Percentiles rank a stretch among this genome's conserved stretches.
These are phyloP conservation scores for Pascua guehoae DNA, from an alignment of 1,284 basidiomycete species.

Conservation along the genomic window DNA sequence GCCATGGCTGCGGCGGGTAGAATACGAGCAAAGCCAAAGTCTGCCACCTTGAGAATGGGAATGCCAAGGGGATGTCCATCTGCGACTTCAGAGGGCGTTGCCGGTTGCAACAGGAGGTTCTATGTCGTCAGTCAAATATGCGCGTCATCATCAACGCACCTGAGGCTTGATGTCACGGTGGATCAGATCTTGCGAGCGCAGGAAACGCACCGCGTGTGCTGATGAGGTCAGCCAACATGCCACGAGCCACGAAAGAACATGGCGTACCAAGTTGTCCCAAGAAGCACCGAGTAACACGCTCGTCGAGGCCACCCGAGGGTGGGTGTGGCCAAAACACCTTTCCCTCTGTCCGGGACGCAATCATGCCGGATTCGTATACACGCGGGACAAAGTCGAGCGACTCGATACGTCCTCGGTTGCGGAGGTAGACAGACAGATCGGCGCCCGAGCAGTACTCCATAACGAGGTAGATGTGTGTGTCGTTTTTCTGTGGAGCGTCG, in stretches of 20 bases:
- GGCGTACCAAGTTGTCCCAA: constrained; percentile 76
- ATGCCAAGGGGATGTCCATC: constrained; percentile 87
- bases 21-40: constrained; percentile 95
- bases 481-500: constrained; percentile 64
- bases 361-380: constrained; percentile 46
- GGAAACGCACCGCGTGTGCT: constrained; percentile 90
- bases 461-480: constrained; percentile 91
- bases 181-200: constrained; percentile 83
- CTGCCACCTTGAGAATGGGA: constrained; percentile 91
- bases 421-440: constrained; percentile 94
- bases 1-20: constrained; percentile 90
- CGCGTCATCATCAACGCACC: constrained; percentile 47
- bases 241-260: constrained; percentile 27
- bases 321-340: constrained; percentile 87
- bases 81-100: constrained; percentile 69
- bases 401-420: constrained; percentile 81
- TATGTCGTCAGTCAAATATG: constrained; percentile 40
- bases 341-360: constrained; percentile 50
- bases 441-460: constrained; percentile 97
- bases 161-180: constrained; percentile 98
- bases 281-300: constrained; percentile 87
- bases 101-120: constrained; percentile 86
- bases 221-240: constrained; percentile 16
- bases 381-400: constrained; percentile 74
- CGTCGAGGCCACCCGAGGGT: constrained; percentile 80